These are phyloP conservation scores for Russula dissimulans DNA, from an alignment of 768 basidiomycete species.

Conservation along the genomic window DNA sequence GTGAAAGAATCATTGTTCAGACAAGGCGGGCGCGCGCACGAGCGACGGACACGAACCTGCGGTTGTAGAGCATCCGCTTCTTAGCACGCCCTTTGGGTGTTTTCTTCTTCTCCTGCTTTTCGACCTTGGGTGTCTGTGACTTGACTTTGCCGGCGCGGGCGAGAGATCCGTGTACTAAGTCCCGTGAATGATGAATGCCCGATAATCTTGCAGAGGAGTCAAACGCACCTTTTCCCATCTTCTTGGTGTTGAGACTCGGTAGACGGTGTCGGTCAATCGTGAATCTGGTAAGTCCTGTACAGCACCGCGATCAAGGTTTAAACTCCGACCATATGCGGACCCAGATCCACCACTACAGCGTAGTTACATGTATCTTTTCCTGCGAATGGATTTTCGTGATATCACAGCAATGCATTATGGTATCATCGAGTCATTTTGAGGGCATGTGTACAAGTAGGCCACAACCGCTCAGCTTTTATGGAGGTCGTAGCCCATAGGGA, in stretches of 20 bases:
- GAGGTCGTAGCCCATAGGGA: too few species aligned
- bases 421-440: too few species aligned
- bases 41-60: conserved; percentile 49
- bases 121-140: conserved; percentile 96
- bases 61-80: conserved; percentile 92
- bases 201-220: background rate
- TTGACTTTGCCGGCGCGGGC: conserved; percentile 99
- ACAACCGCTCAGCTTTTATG: too few species aligned
- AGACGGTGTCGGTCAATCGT: background rate
- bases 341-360: too few species aligned
- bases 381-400: too few species aligned
- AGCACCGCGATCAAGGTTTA: conserved; percentile 5
- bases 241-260: conserved; percentile 18
- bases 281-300: conserved; percentile 8
- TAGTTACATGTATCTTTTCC: too few species aligned
- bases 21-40: background rate
- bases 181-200: background rate
- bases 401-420: too few species aligned
- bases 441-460: too few species aligned
- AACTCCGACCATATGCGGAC: background rate
- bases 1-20: background rate
- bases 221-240: conserved; percentile 22
- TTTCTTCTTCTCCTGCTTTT: conserved; percentile 99
- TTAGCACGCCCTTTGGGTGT: conserved; percentile 93
- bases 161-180: conserved; percentile 92